Base-by-base conservation (phyloP, 768 basidiomycete species). In the Phylloporus arenicola region DNA sequence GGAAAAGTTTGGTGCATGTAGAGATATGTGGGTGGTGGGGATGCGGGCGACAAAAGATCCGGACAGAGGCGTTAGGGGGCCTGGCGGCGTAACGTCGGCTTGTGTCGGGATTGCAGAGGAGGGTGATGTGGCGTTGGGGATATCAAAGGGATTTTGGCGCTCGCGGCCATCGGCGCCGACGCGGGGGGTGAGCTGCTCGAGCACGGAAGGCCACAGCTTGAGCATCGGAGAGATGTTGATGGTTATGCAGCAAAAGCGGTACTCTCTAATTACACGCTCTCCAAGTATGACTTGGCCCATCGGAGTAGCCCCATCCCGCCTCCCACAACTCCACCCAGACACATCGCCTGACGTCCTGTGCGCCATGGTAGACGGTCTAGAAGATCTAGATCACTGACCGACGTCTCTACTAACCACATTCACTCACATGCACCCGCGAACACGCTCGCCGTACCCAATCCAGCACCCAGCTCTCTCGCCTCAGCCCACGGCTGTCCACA, bases 1-100 rank as follows among this genome's bases (percentile, higher is more conserved):
- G 67, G 82, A 80, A 73, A 90, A 88, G 64, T 82, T 79, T 67
- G 90, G 89, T 27, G 86, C 85, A 86, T 89, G 84, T 72, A 92
- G 76, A 56, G 90, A 84, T 66, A 91, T 80, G 51, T 72, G 69
- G 43, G 78, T 78, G 63, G 73, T 84, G 72, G 76, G 82, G 58
- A 71, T 69, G 45, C 75, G 73, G 50, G 76, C 72, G 57, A 75
- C 70, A 65, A 80, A 76, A 58, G 70, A 63, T 65, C 71, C 74
- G 57, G 72, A 65, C 50, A 72, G 67, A 61, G 79, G 72, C 52
- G 77, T 74, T 68, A 72, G 67, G 67, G 72, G 63, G 58, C 71
- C 76, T 63, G 76, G 72, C 59, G 71, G 69, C 50, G 72, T 70
- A 60, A 70, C 57, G 56, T 69, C 68, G 56, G 67, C 57, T 47